Conservation (phyloP, 768 basidiomycete genomes). For the Macrolepiota albuminosa region DNA sequence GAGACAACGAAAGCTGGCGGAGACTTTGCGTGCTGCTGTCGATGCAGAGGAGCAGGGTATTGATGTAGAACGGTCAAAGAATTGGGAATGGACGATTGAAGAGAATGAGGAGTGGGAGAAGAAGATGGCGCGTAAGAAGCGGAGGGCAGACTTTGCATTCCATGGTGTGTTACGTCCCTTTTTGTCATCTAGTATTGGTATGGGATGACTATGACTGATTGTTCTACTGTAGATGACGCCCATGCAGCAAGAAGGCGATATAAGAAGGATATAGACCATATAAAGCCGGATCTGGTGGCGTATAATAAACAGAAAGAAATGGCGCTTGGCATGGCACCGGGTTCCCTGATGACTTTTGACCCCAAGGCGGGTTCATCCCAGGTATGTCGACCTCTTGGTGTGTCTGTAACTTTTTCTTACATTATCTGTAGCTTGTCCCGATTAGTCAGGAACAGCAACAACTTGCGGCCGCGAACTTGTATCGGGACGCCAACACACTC, state of each 20-base stretch:
- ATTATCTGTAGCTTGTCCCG: conserved; percentile 38
- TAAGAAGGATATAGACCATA: conserved; percentile 84
- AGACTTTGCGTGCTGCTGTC: conserved; percentile 69
- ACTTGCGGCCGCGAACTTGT: conserved; percentile 74
- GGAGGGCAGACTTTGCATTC: conserved; percentile 87
- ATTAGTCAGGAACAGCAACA: conserved; percentile 64
- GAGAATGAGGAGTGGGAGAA: conserved; percentile 97
- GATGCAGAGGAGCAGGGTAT: conserved; percentile 92
- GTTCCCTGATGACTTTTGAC: conserved; percentile 60
- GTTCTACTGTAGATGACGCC: conserved; percentile 62
- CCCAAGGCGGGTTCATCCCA: conserved; percentile 40
- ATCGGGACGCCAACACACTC: conserved; percentile 83
- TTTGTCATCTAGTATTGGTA: not conserved
- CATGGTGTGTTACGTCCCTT: conserved; percentile 57
- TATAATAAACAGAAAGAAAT: conserved; percentile 91
- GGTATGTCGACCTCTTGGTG: conserved; percentile 21
- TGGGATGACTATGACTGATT: not conserved
- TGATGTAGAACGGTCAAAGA: conserved; percentile 85
- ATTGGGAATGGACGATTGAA: conserved; percentile 94
- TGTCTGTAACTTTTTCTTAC: conserved; percentile 2
- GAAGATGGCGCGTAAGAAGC: conserved; percentile 74
- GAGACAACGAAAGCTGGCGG: conserved; percentile 86
- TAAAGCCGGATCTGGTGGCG: conserved; percentile 82
- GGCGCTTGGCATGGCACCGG: conserved; percentile 69
- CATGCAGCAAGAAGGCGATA: conserved; percentile 87